Evolutionary conservation across 495 filamentous ascomycete genomes (phyloP), one percentile per base, ranked within the genome.

Genomic region (Elasticomyces elasticus): DNA sequence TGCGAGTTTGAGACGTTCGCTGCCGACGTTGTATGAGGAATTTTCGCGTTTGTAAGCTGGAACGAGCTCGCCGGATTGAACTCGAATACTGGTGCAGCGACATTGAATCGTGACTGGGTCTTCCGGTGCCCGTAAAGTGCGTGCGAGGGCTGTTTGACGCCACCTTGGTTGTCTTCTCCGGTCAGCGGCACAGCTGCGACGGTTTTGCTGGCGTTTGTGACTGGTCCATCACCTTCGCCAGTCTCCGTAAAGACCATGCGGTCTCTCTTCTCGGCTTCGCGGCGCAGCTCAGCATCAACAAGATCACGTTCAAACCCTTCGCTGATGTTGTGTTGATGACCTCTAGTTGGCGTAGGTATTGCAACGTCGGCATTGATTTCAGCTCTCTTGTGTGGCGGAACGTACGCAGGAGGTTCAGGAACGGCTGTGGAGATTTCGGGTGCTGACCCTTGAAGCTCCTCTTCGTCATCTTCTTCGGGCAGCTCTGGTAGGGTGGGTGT

Each of bases 21-120:
- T 30, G 54, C 67, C 27, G 75, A 33, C 31, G 55, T 20, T 28
- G 48, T 23, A 50, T 55, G 52, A n/a, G 58, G 47, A 30, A 84
- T 85, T 9, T 74, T 62, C 30, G 75, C 72, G 37, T 75, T 71
- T n/a, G 74, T 72, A 1, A 87, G 78, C 33, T 72, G 74, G 65
- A 85, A 86, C 1, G 77, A 66, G 49, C 68, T 80, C 17, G 69
- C 71, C 4, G 87, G 86, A 53, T 92, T 82, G 65, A 85, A 85
- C 58, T 81, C 87, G 67, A 96, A 96, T 61, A 90, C 88, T 46
- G 85, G 84, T 0, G 92, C 91, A 51, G 80, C 82, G 35, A 89
- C 87, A 58, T 98, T 96, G 43, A 95, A 72, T 53, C 81, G 87
- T 0, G 87, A 89, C 19, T 13, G 25, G 24, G 10, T 42, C 26